These are phyloP conservation scores for Endogone sp. DNA, from an alignment of 192 early-diverging fungal genomes.

Conservation along the genomic window DNA sequence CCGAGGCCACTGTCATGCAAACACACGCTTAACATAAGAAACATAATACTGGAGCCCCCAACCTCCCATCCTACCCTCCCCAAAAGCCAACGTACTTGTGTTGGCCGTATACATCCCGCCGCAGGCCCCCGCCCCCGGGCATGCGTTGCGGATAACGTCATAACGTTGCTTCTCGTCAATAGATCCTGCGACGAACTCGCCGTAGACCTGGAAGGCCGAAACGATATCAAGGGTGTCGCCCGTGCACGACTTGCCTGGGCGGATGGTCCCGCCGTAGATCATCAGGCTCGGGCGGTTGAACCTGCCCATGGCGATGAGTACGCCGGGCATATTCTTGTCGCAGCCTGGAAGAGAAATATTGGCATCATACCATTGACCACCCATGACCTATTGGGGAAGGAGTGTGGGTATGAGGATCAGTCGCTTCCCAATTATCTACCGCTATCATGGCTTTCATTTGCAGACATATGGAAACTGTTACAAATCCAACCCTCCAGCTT, in stretches of 20 bases:
- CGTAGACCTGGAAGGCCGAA: slow-evolving; percentile 96
- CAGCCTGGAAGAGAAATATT: slow-evolving; percentile 97
- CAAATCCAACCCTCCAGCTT: too few species aligned
- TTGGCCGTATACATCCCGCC: slow-evolving; percentile 68
- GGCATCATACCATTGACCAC: slow-evolving; percentile 97
- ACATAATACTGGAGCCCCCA: background rate
- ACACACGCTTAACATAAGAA: too few species aligned
- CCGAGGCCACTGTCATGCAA: slow-evolving; percentile 91
- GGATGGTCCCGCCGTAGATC: slow-evolving; percentile 98
- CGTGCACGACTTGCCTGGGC: slow-evolving; percentile 66
- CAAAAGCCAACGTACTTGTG: too few species aligned
- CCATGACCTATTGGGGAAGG: slow-evolving; percentile 70
- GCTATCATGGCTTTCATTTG: too few species aligned
- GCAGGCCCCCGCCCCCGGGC: slow-evolving; percentile 93
- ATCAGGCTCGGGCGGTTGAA: slow-evolving; percentile 95
- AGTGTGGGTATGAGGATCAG: too few species aligned
- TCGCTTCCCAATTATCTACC: too few species aligned
- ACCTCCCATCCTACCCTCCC: slow-evolving; percentile 1
- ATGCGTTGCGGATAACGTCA: slow-evolving; percentile 68
- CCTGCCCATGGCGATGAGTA: slow-evolving; percentile 93
- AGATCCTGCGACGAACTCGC: slow-evolving; percentile 86
- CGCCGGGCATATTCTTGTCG: slow-evolving; percentile 98
- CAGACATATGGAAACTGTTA: too few species aligned
- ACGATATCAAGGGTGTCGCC: slow-evolving; percentile 85
- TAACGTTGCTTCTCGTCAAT: slow-evolving; percentile 85